Evolutionary conservation across 2,329 filamentous ascomycete genomes (phyloP).

Genomic region (Aspergillus latus): DNA sequence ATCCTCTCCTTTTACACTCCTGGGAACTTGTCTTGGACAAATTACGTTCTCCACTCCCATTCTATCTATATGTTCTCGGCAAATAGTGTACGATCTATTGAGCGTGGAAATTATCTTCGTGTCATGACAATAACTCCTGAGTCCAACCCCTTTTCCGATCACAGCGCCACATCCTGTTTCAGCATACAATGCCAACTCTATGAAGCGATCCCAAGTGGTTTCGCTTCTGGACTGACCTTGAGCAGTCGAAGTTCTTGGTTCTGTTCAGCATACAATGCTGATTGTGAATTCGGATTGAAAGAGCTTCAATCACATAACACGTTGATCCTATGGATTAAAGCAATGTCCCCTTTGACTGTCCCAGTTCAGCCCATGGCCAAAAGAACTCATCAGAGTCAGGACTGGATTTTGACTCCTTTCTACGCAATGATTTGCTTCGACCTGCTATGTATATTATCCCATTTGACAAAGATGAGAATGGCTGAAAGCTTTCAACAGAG

Average conservation of each 20-base stretch:
- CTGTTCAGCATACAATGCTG: background rate
- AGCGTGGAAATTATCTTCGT: background rate
- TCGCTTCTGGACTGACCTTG: too few relatives aligned
- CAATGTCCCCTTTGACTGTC: background rate
- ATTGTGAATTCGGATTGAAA: background rate
- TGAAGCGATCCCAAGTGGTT: too few relatives aligned
- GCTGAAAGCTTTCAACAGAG: background rate
- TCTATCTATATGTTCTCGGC: background rate
- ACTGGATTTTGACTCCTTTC: too few relatives aligned
- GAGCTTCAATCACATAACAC: too few relatives aligned
- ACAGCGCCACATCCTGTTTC: background rate
- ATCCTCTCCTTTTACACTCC: background rate
- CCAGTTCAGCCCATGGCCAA: background rate
- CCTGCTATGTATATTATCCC: background rate
- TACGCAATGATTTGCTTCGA: too few relatives aligned
- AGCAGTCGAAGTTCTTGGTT: background rate
- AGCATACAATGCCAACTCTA: background rate
- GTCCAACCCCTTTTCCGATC: background rate
- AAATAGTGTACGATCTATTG: background rate
- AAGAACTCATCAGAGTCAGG: too few relatives aligned
- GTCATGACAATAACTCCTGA: background rate
- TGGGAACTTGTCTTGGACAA: background rate
- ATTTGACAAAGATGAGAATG: background rate
- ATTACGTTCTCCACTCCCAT: background rate
- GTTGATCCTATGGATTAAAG: background rate